Evolutionary conservation across 2,329 filamentous ascomycete species (phyloP).

Genomic region (Lasiodiplodia hormozganensis): DNA sequence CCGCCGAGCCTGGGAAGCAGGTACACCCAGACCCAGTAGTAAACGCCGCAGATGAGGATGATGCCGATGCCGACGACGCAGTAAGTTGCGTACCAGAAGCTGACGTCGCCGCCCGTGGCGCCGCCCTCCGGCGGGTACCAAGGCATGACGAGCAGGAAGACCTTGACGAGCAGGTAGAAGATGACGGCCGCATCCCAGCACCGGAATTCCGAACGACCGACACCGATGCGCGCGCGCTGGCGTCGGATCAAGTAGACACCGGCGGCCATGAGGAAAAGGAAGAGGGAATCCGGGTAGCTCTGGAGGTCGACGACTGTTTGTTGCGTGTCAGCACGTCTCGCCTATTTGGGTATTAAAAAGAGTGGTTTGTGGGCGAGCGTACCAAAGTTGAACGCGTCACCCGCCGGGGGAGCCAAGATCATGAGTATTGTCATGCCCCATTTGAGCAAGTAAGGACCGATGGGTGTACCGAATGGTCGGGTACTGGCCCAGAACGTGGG

Average conservation of each 20-base stretch:
- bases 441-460: slow-evolving; percentile 72
- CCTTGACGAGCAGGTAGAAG: slow-evolving; percentile 60
- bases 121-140: slow-evolving; percentile 55
- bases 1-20: slow-evolving; percentile 36
- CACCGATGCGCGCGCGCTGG: slow-evolving; percentile 59
- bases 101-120: slow-evolving; percentile 28
- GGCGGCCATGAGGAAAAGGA: slow-evolving; percentile 64
- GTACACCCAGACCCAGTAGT: slow-evolving; percentile 42
- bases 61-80: slow-evolving; percentile 60
- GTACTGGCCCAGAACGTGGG: slow-evolving; percentile 67
- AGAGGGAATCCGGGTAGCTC: slow-evolving; percentile 66
- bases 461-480: slow-evolving; percentile 69
- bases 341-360: slow-evolving; percentile 30
- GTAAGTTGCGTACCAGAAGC: slow-evolving; percentile 61
- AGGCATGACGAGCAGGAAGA: slow-evolving; percentile 65
- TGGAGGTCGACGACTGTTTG: slow-evolving; percentile 69
- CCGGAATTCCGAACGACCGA: slow-evolving; percentile 66
- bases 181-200: slow-evolving; percentile 68
- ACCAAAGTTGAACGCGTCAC: slow-evolving; percentile 70
- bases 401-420: slow-evolving; percentile 68
- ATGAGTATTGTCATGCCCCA: slow-evolving; percentile 72
- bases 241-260: slow-evolving; percentile 68
- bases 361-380: slow-evolving; percentile 31
- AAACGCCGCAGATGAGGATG: slow-evolving; percentile 39
- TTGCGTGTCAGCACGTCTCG: slow-evolving; percentile 33